phyloP scores from a whole-genome alignment of 176 grass and related monocot genomes.

The Triticum timopheevii region DNA sequence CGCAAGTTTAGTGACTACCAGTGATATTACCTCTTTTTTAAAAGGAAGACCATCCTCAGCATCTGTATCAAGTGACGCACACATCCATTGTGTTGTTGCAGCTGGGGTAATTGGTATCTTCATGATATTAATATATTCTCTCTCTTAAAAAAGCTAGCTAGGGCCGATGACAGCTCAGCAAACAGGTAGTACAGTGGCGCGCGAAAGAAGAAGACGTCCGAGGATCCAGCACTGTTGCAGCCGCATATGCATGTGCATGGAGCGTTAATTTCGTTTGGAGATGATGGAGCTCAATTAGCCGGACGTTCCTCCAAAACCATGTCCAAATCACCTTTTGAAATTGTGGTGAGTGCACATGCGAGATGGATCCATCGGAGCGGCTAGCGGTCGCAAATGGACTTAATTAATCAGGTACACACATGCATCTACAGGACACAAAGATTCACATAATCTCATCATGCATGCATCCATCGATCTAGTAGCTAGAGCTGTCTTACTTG shows the following conservation, averaged over 20 bases:
- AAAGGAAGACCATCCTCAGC: too few species aligned
- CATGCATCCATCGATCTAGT: too few species aligned
- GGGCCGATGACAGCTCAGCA: not conserved
- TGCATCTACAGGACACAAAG: slow-evolving; percentile 13
- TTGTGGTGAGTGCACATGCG: not conserved
- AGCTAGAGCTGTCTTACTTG: too few species aligned
- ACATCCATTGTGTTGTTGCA: too few species aligned
- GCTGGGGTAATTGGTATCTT: too few species aligned
- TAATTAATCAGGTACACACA: not conserved
- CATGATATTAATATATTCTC: too few species aligned
- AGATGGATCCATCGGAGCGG: not conserved
- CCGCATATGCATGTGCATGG: not conserved
- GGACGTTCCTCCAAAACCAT: not conserved
- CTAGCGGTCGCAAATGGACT: slow-evolving; percentile 1
- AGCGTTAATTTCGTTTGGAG: not conserved
- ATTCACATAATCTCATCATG: too few species aligned
- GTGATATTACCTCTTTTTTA: too few species aligned
- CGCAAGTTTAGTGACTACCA: too few species aligned
- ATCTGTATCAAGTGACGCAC: too few species aligned
- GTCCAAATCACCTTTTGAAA: slow-evolving; percentile 25
- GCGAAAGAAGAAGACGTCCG: not conserved
- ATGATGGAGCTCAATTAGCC: not conserved
- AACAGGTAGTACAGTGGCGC: not conserved
- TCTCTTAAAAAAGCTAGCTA: too few species aligned
- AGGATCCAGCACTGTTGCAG: not conserved